Percentiles rank a stretch among this genome's conserved stretches.
These are phyloP conservation scores for Rostrohypoxylon terebratum DNA, from an alignment of 495 filamentous ascomycete genomes.

Conservation along the genomic window DNA sequence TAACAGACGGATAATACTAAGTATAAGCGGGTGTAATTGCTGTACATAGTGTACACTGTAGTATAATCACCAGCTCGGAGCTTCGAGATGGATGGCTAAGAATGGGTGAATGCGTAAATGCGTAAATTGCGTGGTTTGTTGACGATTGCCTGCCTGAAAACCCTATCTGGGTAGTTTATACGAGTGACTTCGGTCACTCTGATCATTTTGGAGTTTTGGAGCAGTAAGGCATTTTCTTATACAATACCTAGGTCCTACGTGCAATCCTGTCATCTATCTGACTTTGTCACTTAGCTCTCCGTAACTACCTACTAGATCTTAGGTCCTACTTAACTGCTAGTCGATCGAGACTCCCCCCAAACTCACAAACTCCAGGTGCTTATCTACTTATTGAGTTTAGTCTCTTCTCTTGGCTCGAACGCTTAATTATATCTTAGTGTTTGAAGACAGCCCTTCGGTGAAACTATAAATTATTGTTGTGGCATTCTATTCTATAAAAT, in stretches of 20 bases:
- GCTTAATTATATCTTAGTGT: conserved; percentile 1
- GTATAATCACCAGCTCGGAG: conserved; percentile 15
- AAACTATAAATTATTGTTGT: conserved; percentile 27
- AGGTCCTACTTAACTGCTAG: too few relatives aligned
- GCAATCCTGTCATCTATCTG: conserved; percentile 12
- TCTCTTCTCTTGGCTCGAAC: conserved; percentile 21
- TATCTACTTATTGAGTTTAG: conserved; percentile 24
- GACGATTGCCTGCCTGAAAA: conserved; percentile 4
- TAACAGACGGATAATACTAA: conserved; percentile 12
- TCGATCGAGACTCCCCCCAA: background rate
- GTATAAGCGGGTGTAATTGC: conserved; percentile 37
- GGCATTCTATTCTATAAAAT: conserved; percentile 24
- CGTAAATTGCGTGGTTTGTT: conserved; percentile 40
- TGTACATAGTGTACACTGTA: conserved; percentile 24
- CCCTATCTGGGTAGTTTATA: conserved; percentile 7
- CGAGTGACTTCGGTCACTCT: background rate
- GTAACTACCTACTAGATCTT: conserved; percentile 5
- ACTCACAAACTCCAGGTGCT: background rate
- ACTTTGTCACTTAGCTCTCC: conserved; percentile 14
- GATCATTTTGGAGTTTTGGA: background rate
- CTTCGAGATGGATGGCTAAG: conserved; percentile 34
- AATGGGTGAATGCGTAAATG: conserved; percentile 3
- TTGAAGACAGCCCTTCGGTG: conserved; percentile 24
- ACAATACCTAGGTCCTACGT: too few relatives aligned
- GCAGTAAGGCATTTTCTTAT: conserved; percentile 26